Conservation (phyloP, 306 rosid species). For the Cyclanthera cordifolia region DNA sequence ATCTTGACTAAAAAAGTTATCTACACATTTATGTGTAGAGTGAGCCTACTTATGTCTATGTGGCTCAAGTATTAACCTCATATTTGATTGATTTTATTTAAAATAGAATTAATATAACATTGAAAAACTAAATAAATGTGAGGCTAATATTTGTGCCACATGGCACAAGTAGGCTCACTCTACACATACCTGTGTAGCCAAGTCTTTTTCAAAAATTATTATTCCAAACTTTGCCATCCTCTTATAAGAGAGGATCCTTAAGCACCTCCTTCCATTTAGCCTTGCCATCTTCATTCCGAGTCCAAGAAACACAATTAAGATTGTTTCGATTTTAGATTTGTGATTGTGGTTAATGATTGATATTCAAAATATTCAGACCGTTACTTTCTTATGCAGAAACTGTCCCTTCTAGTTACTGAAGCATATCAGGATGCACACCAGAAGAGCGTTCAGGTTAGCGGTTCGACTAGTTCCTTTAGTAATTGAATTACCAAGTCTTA, state of each 20-base stretch:
- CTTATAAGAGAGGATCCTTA: neutral
- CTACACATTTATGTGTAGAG: too few species aligned
- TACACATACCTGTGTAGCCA: too few species aligned
- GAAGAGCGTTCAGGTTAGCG: slow-evolving; percentile 65
- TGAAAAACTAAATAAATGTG: too few species aligned
- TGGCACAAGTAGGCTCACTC: too few species aligned
- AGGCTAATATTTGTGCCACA: too few species aligned
- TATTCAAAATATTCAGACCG: neutral
- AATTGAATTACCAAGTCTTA: neutral
- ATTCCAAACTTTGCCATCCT: neutral
- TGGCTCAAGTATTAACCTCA: too few species aligned
- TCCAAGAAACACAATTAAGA: neutral
- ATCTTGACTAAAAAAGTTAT: too few species aligned
- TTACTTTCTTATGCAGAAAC: slow-evolving; percentile 36
- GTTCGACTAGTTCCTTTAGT: neutral
- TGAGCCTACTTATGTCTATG: too few species aligned
- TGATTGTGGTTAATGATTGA: neutral
- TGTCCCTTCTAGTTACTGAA: slow-evolving; percentile 62
- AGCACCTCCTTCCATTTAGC: neutral
- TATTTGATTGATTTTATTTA: too few species aligned
- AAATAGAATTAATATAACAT: too few species aligned
- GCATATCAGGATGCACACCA: slow-evolving; percentile 81
- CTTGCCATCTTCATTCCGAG: too few species aligned
- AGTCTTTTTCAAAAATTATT: too few species aligned
- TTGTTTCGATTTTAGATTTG: neutral